Conservation (phyloP, 179 eudicot genomes). For the Spinacia oleracea region DNA sequence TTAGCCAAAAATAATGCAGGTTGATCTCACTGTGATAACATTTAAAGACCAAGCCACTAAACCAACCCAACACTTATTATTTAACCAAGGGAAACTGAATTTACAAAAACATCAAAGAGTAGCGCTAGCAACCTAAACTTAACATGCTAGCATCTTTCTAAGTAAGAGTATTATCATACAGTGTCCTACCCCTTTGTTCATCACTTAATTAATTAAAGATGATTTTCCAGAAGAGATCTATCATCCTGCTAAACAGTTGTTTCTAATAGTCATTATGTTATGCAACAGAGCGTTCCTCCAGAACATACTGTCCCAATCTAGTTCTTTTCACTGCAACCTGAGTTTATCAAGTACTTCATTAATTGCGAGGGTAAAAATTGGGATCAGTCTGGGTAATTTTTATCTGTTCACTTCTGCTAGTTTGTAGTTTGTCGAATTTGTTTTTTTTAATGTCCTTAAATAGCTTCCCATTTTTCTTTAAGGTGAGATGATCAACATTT, state of each 20-base stretch:
- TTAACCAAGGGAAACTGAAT: background rate
- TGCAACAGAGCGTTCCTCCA: background rate
- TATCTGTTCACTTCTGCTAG: background rate
- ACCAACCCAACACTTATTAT: background rate
- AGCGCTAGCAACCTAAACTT: background rate
- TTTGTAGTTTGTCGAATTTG: background rate
- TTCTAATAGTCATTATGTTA: background rate
- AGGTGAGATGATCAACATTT: conserved; percentile 6
- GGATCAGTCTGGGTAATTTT: background rate
- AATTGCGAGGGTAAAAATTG: background rate
- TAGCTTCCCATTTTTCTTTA: background rate
- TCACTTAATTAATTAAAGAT: background rate
- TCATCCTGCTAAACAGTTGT: background rate
- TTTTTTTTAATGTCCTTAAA: background rate
- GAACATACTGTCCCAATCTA: background rate
- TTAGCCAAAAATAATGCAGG: background rate
- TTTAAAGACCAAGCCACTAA: background rate
- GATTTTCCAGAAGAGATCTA: too few relatives aligned
- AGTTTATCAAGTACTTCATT: background rate
- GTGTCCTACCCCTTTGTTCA: background rate
- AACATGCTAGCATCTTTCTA: too few relatives aligned
- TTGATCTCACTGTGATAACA: background rate
- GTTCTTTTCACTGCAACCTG: background rate
- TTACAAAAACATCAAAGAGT: background rate
- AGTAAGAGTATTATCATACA: background rate